These are phyloP conservation scores for Bipolaris sorokiniana DNA, from an alignment of 2,329 filamentous ascomycete genomes.

Conservation along the genomic window DNA sequence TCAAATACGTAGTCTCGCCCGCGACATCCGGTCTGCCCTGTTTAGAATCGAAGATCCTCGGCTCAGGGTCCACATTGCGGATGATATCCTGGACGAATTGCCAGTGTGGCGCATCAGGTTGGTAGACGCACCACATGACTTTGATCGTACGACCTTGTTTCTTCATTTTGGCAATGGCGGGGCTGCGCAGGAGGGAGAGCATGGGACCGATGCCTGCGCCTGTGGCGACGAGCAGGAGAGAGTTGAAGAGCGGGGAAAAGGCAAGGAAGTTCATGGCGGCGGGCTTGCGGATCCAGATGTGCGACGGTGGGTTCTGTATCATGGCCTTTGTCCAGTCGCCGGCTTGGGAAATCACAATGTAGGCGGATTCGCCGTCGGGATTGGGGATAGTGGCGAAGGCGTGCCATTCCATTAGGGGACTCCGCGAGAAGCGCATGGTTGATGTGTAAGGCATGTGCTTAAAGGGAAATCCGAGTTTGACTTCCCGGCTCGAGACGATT, in stretches of 20 bases:
- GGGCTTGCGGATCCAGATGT: conserved; percentile 27
- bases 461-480: conserved; percentile 64
- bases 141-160: conserved; percentile 4
- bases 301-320: conserved; percentile 16
- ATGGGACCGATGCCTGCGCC: conserved; percentile 35
- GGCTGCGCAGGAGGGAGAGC: conserved; percentile 25
- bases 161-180: conserved; percentile 15
- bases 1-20: conserved; percentile 18
- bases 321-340: conserved; percentile 45
- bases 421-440: conserved; percentile 22
- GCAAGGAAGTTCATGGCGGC: conserved; percentile 30
- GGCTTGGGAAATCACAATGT: conserved; percentile 41
- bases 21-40: conserved; percentile 18
- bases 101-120: conserved; percentile 22
- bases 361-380: conserved; percentile 7
- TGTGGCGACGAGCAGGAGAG: conserved; percentile 29
- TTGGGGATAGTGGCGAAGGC: conserved; percentile 46
- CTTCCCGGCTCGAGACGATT: conserved; percentile 72
- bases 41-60: conserved; percentile 23
- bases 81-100: conserved; percentile 21
- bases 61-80: conserved; percentile 15
- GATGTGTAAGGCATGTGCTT: conserved; percentile 32
- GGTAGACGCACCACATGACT: conserved; percentile 29
- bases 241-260: conserved; percentile 24
- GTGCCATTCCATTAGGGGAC: conserved; percentile 45